Percentiles rank a stretch among this genome's conserved stretches.
phyloP scores from a whole-genome alignment of 1,284 basidiomycete species.

The Pascua sp. region DNA sequence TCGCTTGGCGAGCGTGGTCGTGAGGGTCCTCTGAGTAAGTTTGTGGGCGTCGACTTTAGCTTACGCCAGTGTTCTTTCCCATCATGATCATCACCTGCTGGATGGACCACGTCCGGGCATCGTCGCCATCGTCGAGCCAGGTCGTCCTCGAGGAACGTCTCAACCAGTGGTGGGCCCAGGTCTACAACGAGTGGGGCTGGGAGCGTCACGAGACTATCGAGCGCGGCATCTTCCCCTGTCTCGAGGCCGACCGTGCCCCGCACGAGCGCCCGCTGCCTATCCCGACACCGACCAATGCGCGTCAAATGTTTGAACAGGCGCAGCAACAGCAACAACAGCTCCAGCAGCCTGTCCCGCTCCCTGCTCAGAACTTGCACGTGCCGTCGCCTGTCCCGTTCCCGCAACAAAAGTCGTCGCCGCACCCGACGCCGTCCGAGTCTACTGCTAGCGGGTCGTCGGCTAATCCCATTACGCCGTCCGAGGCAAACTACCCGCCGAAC shows the following conservation, averaged over 20 bases:
- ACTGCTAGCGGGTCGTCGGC: constrained; percentile 8
- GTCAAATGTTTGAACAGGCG: background rate
- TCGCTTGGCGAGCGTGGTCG: constrained; percentile 41
- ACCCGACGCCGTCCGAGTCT: constrained; percentile 1
- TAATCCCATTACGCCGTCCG: constrained; percentile 4
- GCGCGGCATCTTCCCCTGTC: constrained; percentile 25
- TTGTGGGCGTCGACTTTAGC: background rate
- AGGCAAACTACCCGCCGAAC: constrained; percentile 7
- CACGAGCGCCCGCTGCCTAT: background rate
- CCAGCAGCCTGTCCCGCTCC: background rate
- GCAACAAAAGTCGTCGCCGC: background rate
- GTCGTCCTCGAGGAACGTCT: constrained; percentile 32
- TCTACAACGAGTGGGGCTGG: constrained; percentile 38
- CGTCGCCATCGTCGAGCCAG: constrained; percentile 21
- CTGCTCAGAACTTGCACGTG: too few species aligned
- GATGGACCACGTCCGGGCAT: constrained; percentile 37
- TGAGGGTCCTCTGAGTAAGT: constrained; percentile 43
- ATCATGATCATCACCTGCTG: constrained; percentile 40
- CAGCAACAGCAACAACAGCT: background rate
- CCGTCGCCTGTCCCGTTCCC: background rate
- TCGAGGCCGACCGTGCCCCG: background rate
- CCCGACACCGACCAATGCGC: background rate
- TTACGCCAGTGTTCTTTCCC: constrained; percentile 37
- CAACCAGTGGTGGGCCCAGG: constrained; percentile 38
- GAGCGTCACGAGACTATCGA: constrained; percentile 30